Conservation (phyloP, 352 stramenopile species). For the Pythium oligandrum region DNA sequence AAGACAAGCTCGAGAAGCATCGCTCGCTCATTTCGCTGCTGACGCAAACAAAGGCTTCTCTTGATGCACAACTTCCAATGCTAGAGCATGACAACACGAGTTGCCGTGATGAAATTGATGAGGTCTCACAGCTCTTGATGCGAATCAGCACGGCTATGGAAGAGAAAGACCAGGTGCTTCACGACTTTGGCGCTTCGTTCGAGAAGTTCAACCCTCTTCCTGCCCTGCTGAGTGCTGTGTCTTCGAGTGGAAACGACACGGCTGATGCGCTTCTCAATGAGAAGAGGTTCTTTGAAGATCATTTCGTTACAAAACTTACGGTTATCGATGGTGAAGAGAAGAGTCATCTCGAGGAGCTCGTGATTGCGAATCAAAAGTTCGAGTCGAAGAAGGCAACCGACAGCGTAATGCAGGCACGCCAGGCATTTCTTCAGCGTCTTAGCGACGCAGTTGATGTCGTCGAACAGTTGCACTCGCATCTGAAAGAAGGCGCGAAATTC, state of each 20-base stretch:
- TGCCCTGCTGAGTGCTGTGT: slow-evolving; percentile 29
- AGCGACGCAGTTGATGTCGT: slow-evolving; percentile 70
- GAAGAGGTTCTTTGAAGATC: slow-evolving; percentile 55
- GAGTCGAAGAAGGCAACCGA: slow-evolving; percentile 58
- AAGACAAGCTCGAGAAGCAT: slow-evolving; percentile 36
- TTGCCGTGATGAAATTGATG: slow-evolving; percentile 45
- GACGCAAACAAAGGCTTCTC: slow-evolving; percentile 38
- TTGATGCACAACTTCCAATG: slow-evolving; percentile 50
- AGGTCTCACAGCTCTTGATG: slow-evolving; percentile 47
- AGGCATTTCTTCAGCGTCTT: slow-evolving; percentile 54
- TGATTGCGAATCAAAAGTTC: slow-evolving; percentile 45
- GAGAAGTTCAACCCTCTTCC: slow-evolving; percentile 61
- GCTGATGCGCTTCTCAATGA: slow-evolving; percentile 40
- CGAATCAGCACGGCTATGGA: slow-evolving; percentile 43
- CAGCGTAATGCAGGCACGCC: slow-evolving; percentile 41
- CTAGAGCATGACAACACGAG: slow-evolving; percentile 45
- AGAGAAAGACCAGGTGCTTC: slow-evolving; percentile 55
- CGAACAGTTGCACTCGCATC: slow-evolving; percentile 69
- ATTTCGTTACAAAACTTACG: slow-evolving; percentile 53
- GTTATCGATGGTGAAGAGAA: slow-evolving; percentile 51
- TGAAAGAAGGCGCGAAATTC: slow-evolving; percentile 66
- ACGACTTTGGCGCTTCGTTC: slow-evolving; percentile 42
- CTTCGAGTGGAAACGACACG: slow-evolving; percentile 6
- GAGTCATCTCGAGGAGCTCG: slow-evolving; percentile 30
- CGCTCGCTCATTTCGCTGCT: slow-evolving; percentile 33